Evolutionary conservation across 2,329 filamentous ascomycete species (phyloP).

Genomic region (Venturia effusa): DNA sequence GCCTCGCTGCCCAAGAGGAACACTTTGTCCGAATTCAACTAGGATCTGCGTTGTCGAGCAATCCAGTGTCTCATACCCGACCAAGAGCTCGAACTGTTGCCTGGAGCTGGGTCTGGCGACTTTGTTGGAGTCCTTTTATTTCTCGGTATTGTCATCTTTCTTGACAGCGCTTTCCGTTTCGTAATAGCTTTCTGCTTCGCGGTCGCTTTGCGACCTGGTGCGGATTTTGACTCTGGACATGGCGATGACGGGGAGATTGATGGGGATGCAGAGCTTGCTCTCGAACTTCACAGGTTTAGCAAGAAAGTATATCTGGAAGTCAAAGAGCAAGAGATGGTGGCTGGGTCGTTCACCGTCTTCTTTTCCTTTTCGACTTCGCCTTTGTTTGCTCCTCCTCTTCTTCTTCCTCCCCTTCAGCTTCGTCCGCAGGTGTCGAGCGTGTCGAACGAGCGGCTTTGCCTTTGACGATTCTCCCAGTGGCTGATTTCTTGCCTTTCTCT

Average conservation of each 20-base stretch:
- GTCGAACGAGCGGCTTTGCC: constrained; percentile 5
- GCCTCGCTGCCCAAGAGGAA: neutral
- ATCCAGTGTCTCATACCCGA: neutral
- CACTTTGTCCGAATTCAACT: neutral
- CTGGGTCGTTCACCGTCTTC: constrained; percentile 3
- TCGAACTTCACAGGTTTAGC: neutral
- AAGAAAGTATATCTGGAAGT: neutral
- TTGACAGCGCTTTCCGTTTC: no score
- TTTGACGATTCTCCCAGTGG: neutral
- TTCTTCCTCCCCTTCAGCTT: constrained; percentile 1
- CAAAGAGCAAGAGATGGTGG: neutral
- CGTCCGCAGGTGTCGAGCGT: constrained; percentile 7
- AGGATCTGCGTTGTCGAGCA: neutral
- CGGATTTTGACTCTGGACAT: neutral
- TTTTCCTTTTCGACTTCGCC: neutral
- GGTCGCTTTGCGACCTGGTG: neutral
- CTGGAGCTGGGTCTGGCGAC: neutral
- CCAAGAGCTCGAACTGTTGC: neutral
- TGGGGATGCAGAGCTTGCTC: neutral
- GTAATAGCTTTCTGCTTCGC: neutral
- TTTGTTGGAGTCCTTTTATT: neutral
- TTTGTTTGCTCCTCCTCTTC: constrained; percentile 3
- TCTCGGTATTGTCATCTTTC: no score
- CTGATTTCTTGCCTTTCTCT: constrained; percentile 5
- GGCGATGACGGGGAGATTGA: neutral